A percentile compares a stretch with the other conserved stretches of the same genome.
phyloP scores from a whole-genome alignment of 192 early-diverging fungal genomes.

The Umbelopsis sp. region DNA sequence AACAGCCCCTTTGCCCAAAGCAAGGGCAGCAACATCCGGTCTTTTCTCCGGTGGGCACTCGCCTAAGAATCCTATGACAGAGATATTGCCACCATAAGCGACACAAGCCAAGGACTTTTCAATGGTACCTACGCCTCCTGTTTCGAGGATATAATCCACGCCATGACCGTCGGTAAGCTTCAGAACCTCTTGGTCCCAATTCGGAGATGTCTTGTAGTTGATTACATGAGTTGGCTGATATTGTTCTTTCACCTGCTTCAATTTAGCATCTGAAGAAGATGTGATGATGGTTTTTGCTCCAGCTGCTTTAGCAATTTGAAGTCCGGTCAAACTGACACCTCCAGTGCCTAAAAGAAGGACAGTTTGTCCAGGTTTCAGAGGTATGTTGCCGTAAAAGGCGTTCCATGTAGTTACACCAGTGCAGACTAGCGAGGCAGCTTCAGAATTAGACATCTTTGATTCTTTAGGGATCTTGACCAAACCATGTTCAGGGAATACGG shows the following conservation, averaged over 20 bases:
- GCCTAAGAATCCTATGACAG: constrained; percentile 21
- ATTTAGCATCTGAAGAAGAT: constrained; percentile 19
- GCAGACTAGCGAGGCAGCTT: constrained; percentile 20
- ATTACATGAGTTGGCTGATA: constrained; percentile 10
- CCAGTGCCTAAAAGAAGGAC: constrained; percentile 23
- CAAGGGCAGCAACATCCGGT: constrained; percentile 16
- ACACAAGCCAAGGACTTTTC: not conserved
- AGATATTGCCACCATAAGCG: not conserved
- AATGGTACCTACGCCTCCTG: constrained; percentile 21
- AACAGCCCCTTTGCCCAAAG: not conserved
- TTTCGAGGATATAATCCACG: constrained; percentile 25
- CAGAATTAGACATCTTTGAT: not conserved
- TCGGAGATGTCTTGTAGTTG: constrained; percentile 16
- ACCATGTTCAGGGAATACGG: not conserved
- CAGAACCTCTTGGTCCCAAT: constrained; percentile 24
- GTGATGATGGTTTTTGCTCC: constrained; percentile 24
- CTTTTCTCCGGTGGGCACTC: not conserved
- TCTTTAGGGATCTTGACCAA: constrained; percentile 19
- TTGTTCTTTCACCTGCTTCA: not conserved
- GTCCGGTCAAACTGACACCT: constrained; percentile 15
- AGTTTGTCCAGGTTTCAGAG: not conserved
- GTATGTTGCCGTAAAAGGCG: constrained; percentile 10
- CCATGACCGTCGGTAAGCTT: not conserved
- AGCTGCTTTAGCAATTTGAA: constrained; percentile 20
- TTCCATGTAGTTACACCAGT: constrained; percentile 26